phyloP scores from a whole-genome alignment of 2,329 filamentous ascomycete genomes.

The Claviceps humidiphila region DNA sequence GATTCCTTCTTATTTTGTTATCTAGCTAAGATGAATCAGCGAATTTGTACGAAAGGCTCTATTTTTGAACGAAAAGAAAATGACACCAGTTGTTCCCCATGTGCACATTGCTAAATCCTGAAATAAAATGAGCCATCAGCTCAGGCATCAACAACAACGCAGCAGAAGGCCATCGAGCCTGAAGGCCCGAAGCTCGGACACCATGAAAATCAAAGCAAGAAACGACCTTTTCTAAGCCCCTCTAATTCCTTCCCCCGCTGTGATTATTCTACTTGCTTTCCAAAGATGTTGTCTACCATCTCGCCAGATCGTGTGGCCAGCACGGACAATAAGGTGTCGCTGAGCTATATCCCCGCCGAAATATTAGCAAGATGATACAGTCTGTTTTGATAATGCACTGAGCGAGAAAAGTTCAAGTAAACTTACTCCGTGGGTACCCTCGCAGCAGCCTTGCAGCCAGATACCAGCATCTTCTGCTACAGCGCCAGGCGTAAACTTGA shows the following conservation, averaged over 20 bases:
- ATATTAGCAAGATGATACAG: neutral
- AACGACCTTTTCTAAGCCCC: no score
- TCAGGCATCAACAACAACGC: no score
- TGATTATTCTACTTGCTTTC: slow-evolving; percentile 3
- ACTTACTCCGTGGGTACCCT: slow-evolving; percentile 82
- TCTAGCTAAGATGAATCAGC: no score
- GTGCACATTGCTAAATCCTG: no score
- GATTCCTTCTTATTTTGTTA: no score
- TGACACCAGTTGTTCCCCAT: no score
- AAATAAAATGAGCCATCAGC: no score
- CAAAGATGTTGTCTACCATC: slow-evolving; percentile 63
- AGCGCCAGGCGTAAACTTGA: slow-evolving; percentile 54
- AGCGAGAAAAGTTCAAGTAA: neutral
- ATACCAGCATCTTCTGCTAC: slow-evolving; percentile 66
- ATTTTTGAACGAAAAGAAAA: no score
- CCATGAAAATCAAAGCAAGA: neutral
- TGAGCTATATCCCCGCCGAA: slow-evolving; percentile 37
- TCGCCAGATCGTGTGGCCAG: slow-evolving; percentile 64
- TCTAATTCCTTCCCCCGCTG: neutral
- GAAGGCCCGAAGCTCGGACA: no score
- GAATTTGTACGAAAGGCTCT: no score
- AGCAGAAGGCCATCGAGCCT: no score
- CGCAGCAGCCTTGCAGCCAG: slow-evolving; percentile 90
- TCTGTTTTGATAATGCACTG: neutral
- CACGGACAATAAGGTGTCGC: slow-evolving; percentile 70